A percentile compares a stretch with the other conserved stretches of the same genome.
Conservation (phyloP, 2,329 filamentous ascomycete genomes). For the Colletotrichum sp. region DNA sequence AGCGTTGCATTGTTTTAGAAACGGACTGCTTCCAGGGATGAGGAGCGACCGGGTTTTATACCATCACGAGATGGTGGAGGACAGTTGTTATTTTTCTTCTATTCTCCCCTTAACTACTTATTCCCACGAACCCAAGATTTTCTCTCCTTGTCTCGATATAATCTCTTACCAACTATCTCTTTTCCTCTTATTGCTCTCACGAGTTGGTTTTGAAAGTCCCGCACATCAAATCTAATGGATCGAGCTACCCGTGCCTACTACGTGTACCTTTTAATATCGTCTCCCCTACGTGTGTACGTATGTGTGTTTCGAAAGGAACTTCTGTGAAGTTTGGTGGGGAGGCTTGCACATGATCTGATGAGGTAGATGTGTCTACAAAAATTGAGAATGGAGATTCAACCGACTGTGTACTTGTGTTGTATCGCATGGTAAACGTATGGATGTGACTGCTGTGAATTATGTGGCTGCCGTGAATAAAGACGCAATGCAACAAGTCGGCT, state of each 20-base stretch:
- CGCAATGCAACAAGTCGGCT: neutral
- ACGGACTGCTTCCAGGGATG: neutral
- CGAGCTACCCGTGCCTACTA: neutral
- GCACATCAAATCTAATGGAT: neutral
- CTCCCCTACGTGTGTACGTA: neutral
- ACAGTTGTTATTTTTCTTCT: neutral
- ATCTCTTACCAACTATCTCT: neutral
- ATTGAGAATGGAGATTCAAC: neutral
- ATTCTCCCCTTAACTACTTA: neutral
- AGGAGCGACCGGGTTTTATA: neutral
- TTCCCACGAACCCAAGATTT: neutral
- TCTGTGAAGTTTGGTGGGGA: neutral
- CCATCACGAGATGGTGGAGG: neutral
- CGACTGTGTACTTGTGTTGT: neutral
- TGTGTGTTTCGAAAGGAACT: neutral
- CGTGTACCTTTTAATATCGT: neutral
- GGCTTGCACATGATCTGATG: neutral
- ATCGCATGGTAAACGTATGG: neutral
- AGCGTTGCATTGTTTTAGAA: constrained; percentile 18
- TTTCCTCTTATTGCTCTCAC: neutral
- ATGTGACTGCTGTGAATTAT: neutral
- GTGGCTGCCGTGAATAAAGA: neutral
- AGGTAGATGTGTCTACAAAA: neutral
- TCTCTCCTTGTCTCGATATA: neutral
- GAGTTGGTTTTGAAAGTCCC: neutral